A percentile compares a stretch with the other conserved stretches of the same genome.
Evolutionary conservation across 176 grass and related monocot species (phyloP).

Genomic region (Pontederia crassipes): DNA sequence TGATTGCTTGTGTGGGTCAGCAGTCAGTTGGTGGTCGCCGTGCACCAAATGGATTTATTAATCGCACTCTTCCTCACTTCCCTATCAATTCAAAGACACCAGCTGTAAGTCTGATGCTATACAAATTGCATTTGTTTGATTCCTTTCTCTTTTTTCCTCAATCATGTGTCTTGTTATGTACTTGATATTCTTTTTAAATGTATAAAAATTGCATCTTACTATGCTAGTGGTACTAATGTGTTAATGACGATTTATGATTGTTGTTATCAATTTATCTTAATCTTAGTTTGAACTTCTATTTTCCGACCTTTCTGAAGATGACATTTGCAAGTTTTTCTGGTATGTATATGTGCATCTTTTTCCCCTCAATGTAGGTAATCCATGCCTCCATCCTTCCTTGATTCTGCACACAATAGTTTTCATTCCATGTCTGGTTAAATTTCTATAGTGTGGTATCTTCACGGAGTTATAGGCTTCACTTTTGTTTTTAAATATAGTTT

Average conservation of each 20-base stretch:
- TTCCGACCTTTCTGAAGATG: too few species aligned
- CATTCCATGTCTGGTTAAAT: too few species aligned
- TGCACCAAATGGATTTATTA: conserved; percentile 84
- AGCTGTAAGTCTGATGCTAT: conserved; percentile 47
- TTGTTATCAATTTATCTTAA: too few species aligned
- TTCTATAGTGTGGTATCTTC: too few species aligned
- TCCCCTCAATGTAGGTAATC: too few species aligned
- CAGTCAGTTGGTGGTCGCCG: conserved; percentile 93
- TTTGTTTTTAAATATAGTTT: too few species aligned
- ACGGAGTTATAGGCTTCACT: too few species aligned
- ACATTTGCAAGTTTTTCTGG: too few species aligned
- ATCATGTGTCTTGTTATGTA: neutral
- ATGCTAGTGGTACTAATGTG: neutral
- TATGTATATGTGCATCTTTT: too few species aligned
- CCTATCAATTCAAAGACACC: conserved; percentile 88
- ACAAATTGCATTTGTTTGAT: conserved; percentile 24
- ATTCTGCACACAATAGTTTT: too few species aligned
- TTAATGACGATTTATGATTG: neutral
- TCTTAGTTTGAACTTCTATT: too few species aligned
- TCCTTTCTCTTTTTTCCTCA: conserved; percentile 14
- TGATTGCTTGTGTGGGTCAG: conserved; percentile 95
- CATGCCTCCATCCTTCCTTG: too few species aligned
- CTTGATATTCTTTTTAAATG: neutral
- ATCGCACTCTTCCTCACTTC: conserved; percentile 97
- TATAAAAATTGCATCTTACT: neutral